Base-by-base conservation (phyloP, 345 rosid genomes). In the Salix koriyanagi region DNA sequence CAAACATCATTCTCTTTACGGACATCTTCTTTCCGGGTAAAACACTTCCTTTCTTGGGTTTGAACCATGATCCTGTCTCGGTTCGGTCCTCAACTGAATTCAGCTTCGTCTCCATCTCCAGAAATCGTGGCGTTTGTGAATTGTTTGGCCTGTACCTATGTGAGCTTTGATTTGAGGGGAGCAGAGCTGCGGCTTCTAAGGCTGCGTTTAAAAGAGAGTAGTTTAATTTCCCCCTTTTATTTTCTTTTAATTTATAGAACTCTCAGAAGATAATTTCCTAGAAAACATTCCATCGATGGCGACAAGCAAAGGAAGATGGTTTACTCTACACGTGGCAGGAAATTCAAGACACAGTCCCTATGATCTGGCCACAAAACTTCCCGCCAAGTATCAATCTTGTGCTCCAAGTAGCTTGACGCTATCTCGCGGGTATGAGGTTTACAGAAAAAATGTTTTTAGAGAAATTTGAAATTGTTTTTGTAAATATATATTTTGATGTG, bases 1-100 rank as follows among this genome's bases (percentile, higher is more conserved):
- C 81, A 70, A 60, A 46, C 80, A 65, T 73, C 88, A 76, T 85
- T 25, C 83, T 80, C 86, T 87, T 85, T 77, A 89, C 90, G 65
- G 78, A 65, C 70, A 76, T 84, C 77, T 82, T 85, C 82, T 78
- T 74, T 73, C 67, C 65, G 0, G 87, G 88, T 36, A 85, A 5
- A 74, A 84, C 86, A 67, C 83, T 84, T 25, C 88, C 89, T 56
- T 81, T 75, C 69, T 71, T 75, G 14, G 39, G 11, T 50, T 30
- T 48, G 41, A 70, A 48, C 21, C 61, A 28, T 70, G 73, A 19
- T 48, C 48, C 73, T 48, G 30, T 46, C 6, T 14, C 1, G 18
- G 72, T 48, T n/a, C 48, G 4, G 34, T 23, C 25, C 36, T 30
- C 61, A 6, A 18, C 74, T 30, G 36, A 54, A 19, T n/a, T 15